A percentile compares a stretch with the other conserved stretches of the same genome.
Evolutionary conservation across 495 filamentous ascomycete species (phyloP).

Genomic region (Aspergillus biplanus): DNA sequence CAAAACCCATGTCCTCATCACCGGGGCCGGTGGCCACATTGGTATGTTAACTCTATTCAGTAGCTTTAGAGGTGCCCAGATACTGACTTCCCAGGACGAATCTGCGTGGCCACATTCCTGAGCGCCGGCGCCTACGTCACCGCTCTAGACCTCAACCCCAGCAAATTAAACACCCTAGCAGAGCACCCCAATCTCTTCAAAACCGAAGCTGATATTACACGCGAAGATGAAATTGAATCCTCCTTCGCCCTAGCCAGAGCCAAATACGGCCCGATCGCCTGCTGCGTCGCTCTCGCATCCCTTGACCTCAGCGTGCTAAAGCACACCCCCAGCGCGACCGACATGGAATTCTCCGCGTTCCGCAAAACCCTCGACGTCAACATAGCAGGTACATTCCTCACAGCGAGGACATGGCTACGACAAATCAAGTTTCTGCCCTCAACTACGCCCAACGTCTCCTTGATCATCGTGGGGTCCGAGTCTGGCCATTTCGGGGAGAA

Average conservation of each 20-base stretch:
- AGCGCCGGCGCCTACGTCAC: background rate
- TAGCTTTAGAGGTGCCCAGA: background rate
- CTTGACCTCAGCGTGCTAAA: background rate
- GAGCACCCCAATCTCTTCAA: background rate
- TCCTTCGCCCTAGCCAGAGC: background rate
- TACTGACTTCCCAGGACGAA: constrained; percentile 23
- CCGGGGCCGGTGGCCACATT: background rate
- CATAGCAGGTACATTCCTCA: background rate
- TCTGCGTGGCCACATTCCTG: background rate
- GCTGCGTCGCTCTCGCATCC: background rate
- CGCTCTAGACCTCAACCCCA: background rate
- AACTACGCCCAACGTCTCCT: background rate
- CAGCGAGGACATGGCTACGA: background rate
- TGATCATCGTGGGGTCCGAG: background rate
- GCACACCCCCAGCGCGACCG: background rate
- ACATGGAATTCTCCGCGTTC: background rate
- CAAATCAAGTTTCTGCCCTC: background rate
- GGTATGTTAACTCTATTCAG: background rate
- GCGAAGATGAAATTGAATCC: background rate
- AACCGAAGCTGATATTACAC: background rate
- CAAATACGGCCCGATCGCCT: background rate
- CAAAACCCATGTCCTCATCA: background rate
- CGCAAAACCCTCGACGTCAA: background rate
- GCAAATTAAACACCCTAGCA: background rate
- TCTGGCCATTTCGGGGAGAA: background rate